These are phyloP conservation scores for Collybia nuda DNA, from an alignment of 768 basidiomycete species.

Conservation along the genomic window DNA sequence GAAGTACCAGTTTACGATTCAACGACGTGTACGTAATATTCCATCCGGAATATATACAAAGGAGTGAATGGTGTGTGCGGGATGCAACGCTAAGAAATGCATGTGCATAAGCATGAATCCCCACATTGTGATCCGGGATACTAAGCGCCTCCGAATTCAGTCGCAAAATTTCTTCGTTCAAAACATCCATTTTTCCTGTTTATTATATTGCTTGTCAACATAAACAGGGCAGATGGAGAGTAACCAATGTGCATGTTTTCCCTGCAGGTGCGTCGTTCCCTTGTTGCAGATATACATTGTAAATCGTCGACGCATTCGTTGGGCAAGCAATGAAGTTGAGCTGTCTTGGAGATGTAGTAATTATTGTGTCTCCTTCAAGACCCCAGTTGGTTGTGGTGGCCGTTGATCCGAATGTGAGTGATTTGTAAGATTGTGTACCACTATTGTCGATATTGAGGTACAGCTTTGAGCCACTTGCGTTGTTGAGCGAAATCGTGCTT, in stretches of 20 bases:
- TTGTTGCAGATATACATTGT: conserved; percentile 48
- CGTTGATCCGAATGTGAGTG: conserved; percentile 42
- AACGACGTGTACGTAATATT: too few relatives aligned
- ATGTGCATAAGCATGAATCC: too few relatives aligned
- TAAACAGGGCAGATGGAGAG: conserved; percentile 44
- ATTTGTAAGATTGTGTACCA: conserved; percentile 46
- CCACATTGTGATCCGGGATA: too few relatives aligned
- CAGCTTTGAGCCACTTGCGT: conserved; percentile 36
- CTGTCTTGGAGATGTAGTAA: conserved; percentile 49
- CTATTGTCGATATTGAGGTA: conserved; percentile 48
- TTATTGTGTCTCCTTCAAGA: conserved; percentile 60
- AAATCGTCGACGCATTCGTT: conserved; percentile 38
- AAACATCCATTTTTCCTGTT: too few relatives aligned
- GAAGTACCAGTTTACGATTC: too few relatives aligned
- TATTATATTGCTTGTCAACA: too few relatives aligned
- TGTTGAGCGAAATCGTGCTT: conserved; percentile 44
- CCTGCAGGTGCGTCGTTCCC: conserved; percentile 47
- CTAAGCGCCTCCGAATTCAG: too few relatives aligned
- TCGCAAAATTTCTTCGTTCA: too few relatives aligned
- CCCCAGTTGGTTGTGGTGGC: conserved; percentile 55
- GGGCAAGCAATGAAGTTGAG: conserved; percentile 57
- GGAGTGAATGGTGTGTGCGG: too few relatives aligned
- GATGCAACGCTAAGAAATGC: too few relatives aligned
- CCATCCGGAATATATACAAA: too few relatives aligned
- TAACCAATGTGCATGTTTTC: conserved; percentile 34